These are phyloP conservation scores for Aspergillus novofumigatus DNA, from an alignment of 2,329 filamentous ascomycete genomes.

Conservation along the genomic window DNA sequence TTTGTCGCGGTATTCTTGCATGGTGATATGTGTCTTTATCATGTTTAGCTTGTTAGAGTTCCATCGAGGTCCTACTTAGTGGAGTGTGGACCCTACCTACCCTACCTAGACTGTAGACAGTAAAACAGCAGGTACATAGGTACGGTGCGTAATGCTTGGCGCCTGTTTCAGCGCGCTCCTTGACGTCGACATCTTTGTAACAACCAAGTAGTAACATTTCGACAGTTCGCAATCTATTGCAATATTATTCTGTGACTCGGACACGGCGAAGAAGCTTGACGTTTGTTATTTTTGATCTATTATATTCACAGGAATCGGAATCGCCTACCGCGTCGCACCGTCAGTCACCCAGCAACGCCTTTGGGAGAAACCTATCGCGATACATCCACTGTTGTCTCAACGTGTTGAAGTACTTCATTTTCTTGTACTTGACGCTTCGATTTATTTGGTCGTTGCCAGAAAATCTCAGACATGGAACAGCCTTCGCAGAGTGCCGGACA, in stretches of 20 bases:
- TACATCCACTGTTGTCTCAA: background rate
- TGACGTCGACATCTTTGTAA: background rate
- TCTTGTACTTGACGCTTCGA: background rate
- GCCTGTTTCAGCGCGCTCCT: background rate
- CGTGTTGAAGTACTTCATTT: background rate
- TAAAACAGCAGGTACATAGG: too few species aligned
- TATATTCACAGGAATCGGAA: background rate
- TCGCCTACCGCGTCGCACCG: background rate
- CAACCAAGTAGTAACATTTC: background rate
- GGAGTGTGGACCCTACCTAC: too few species aligned
- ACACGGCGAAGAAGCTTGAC: background rate
- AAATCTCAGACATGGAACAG: constrained; percentile 49
- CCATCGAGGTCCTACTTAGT: too few species aligned
- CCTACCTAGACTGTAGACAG: too few species aligned
- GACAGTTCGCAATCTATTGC: background rate
- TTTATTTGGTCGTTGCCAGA: background rate
- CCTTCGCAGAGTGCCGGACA: constrained; percentile 52
- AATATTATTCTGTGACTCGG: background rate
- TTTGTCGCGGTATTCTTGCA: too few species aligned
- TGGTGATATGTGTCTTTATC: too few species aligned
- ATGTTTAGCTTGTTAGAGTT: too few species aligned
- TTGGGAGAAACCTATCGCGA: background rate
- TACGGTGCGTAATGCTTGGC: background rate
- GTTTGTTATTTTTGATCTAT: background rate
- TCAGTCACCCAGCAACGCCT: background rate